Base-by-base conservation (phyloP, 768 basidiomycete genomes). In the Lyophyllum decastes region DNA sequence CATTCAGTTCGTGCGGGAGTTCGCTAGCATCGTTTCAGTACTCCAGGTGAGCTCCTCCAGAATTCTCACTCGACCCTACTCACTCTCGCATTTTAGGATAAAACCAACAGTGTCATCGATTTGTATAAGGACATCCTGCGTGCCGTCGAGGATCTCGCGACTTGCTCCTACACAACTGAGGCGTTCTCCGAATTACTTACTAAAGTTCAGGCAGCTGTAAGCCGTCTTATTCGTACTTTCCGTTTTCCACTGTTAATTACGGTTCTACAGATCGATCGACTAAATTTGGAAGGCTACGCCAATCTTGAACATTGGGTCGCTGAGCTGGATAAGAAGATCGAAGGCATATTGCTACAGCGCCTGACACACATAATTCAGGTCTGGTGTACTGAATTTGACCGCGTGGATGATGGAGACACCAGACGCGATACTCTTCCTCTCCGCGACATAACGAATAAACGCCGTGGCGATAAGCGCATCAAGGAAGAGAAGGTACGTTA, bases 231-330 rank as follows among this genome's bases (percentile, higher is more conserved):
- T 26, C 41, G 48, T 26, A 17, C 52, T 6, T n/a, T 25, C 16
- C n/a, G 26, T 21, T 4, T 52, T 5, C 17, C 21, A 54, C 3
- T 30, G 26, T 30, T 41, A 8, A 50, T 21, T 24, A 19, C 27
- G 43, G 16, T n/a, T 54, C 47, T 44, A 3, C 61, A 95, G 89
- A 94, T 98, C 60, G 97, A 98, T 73, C 85, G 89, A 34, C 81
- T 99, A 59, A 98, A 98, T 69, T 74, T 99, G 61, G 96, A 98
- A 69, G 96, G 97, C 16, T 99, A 96, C 63, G 86, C 92, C 21
- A 94, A 96, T 68, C 82, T 99, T 45, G 96, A 98, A 64, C 81
- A 87, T 49, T 98, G 97, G 88, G 94, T 97, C 0, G 82, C 85
- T 1, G 87, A 92, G 57, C 82, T 95, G 44, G 89, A 91, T 68